Evolutionary conservation across 2,329 filamentous ascomycete species (phyloP).

Genomic region (Dryadomyces quercivorus): DNA sequence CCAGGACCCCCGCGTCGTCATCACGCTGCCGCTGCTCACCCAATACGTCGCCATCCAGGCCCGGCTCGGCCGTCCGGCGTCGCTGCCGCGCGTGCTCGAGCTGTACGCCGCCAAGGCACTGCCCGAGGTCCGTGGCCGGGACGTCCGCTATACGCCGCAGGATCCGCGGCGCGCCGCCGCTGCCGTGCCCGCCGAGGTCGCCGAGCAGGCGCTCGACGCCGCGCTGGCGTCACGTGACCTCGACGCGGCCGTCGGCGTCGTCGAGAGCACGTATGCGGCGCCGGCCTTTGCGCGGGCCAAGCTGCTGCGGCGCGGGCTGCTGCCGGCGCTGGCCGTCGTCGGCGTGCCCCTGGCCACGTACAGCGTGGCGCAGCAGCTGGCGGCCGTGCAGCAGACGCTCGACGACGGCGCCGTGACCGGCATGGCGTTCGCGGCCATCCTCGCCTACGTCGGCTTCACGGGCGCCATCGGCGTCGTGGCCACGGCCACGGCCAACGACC

Average conservation of each 20-base stretch:
- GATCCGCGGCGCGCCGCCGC: constrained; percentile 58
- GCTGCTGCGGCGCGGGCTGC: constrained; percentile 48
- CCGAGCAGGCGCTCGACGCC: constrained; percentile 61
- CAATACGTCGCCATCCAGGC: constrained; percentile 68
- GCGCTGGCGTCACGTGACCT: constrained; percentile 74
- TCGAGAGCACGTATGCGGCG: constrained; percentile 56
- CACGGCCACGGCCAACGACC: constrained; percentile 78
- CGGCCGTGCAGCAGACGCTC: constrained; percentile 61
- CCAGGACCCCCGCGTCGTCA: constrained; percentile 63
- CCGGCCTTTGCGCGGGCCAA: constrained; percentile 57
- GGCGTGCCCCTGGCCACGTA: constrained; percentile 57
- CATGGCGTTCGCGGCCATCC: constrained; percentile 66
- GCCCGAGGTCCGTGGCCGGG: constrained; percentile 36
- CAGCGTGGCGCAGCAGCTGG: constrained; percentile 54
- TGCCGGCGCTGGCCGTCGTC: constrained; percentile 44
- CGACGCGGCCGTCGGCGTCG: constrained; percentile 61
- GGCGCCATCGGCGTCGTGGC: constrained; percentile 74
- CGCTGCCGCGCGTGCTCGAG: constrained; percentile 66
- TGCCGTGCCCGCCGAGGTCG: constrained; percentile 59
- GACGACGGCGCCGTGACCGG: constrained; percentile 62
- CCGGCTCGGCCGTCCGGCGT: constrained; percentile 58
- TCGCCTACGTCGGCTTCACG: constrained; percentile 74
- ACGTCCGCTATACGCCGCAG: constrained; percentile 45
- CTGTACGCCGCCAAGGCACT: constrained; percentile 72
- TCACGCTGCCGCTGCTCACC: constrained; percentile 60